Conservation (phyloP, 2,329 filamentous ascomycete genomes). For the Podosphaera xanthii region DNA sequence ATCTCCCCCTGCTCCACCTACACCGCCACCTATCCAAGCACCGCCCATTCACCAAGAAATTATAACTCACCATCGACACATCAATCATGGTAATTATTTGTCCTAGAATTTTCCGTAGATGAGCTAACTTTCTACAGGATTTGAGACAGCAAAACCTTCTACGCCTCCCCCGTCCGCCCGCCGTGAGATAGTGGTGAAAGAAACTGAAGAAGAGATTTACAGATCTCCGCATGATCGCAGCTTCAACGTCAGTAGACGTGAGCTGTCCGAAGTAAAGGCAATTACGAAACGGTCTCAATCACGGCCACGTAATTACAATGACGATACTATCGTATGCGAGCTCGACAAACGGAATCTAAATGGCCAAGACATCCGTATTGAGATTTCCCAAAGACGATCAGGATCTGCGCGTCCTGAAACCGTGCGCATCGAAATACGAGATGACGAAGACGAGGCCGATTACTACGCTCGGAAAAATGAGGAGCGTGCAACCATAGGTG, state of each 20-base stretch:
- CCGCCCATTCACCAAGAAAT: conserved; percentile 74
- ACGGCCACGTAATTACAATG: too few relatives aligned
- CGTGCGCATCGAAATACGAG: conserved; percentile 4
- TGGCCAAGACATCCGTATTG: background rate
- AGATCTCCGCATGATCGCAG: too few relatives aligned
- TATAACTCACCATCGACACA: conserved; percentile 58
- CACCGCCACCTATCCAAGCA: conserved; percentile 30
- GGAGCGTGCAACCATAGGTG: conserved; percentile 46
- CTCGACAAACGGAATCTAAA: conserved; percentile 3
- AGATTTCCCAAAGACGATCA: conserved; percentile 4
- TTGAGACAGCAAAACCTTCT: too few relatives aligned
- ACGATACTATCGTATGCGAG: background rate
- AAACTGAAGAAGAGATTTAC: too few relatives aligned
- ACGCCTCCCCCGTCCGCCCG: too few relatives aligned
- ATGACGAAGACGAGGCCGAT: conserved; percentile 27
- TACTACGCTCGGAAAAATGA: conserved; percentile 44
- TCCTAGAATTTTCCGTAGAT: too few relatives aligned
- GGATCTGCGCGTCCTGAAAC: conserved; percentile 10
- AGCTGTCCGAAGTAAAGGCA: too few relatives aligned
- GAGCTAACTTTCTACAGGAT: too few relatives aligned
- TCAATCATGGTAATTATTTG: conserved; percentile 48
- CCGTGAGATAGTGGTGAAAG: too few relatives aligned
- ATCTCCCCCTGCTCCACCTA: too few relatives aligned
- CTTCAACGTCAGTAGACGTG: too few relatives aligned
- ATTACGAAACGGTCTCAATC: background rate